Percentiles rank a stretch among this genome's conserved stretches.
phyloP scores from a whole-genome alignment of 352 stramenopile genomes.

The Globisporangium lucens region DNA sequence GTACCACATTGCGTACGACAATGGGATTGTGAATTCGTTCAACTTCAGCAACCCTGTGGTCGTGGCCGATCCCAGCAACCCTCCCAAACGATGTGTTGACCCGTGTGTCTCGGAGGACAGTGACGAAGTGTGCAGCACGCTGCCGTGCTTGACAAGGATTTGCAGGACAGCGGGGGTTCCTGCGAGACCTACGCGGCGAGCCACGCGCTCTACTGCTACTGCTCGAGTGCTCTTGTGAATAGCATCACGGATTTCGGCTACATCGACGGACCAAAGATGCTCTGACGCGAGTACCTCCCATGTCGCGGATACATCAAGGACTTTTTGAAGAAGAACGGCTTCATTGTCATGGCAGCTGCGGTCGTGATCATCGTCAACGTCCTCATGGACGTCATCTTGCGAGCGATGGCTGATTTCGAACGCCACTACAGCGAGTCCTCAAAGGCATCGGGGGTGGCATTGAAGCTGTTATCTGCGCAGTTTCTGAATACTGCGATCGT shows the following conservation, averaged over 20 bases:
- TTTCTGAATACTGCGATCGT: conserved; percentile 86
- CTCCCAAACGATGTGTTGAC: conserved; percentile 43
- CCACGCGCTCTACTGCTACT: conserved; percentile 73
- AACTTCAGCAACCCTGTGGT: conserved; percentile 19
- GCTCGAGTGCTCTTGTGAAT: conserved; percentile 41
- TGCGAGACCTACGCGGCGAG: conserved; percentile 65
- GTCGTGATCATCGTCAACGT: conserved; percentile 80
- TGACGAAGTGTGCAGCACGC: conserved; percentile 46
- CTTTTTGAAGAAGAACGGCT: conserved; percentile 60
- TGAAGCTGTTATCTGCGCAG: conserved; percentile 81
- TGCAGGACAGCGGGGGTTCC: conserved; percentile 24
- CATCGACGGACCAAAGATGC: conserved; percentile 40
- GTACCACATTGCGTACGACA: conserved; percentile 67
- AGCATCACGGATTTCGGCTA: conserved; percentile 49
- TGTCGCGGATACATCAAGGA: conserved; percentile 66
- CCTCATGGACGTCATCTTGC: conserved; percentile 65
- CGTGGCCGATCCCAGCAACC: conserved; percentile 1
- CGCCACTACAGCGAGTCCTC: conserved; percentile 72
- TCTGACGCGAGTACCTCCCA: conserved; percentile 53
- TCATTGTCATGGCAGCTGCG: conserved; percentile 59
- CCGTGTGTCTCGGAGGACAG: conserved; percentile 59
- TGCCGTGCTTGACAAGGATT: conserved; percentile 57
- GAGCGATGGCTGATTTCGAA: conserved; percentile 67
- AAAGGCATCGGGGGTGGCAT: conserved; percentile 65
- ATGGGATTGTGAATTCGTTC: conserved; percentile 46